These are phyloP conservation scores for Gentiana straminea DNA, from an alignment of 257 asterid species.

Conservation along the genomic window DNA sequence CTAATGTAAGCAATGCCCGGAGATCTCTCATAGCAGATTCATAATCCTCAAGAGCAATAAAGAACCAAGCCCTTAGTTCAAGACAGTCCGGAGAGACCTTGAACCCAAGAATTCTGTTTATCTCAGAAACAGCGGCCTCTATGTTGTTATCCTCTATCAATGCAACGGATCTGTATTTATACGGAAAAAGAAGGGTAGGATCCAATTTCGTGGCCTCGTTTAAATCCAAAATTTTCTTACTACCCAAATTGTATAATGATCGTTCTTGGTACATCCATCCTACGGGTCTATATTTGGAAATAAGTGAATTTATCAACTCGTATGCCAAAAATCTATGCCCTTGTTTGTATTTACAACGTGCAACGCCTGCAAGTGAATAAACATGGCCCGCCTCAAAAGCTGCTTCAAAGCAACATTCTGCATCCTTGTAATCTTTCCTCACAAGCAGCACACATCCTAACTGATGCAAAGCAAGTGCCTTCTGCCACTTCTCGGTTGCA, in stretches of 20 bases:
- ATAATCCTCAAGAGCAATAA: constrained; percentile 33
- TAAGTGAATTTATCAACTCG: constrained; percentile 25
- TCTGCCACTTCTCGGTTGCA: constrained; percentile 36
- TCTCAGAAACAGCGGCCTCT: constrained; percentile 30
- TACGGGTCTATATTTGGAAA: constrained; percentile 20
- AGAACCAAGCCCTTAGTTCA: constrained; percentile 39
- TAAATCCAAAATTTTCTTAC: constrained; percentile 28
- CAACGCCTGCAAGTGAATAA: constrained; percentile 36
- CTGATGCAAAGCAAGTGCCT: constrained; percentile 31
- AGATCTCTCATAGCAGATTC: constrained; percentile 35
- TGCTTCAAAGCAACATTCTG: constrained; percentile 32
- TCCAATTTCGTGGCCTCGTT: constrained; percentile 37
- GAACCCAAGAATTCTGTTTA: constrained; percentile 31
- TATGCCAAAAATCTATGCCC: constrained; percentile 27
- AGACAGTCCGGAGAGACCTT: constrained; percentile 39
- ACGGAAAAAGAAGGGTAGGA: constrained; percentile 38
- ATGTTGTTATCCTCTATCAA: constrained; percentile 29
- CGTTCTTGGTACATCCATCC: constrained; percentile 52
- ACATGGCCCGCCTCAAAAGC: constrained; percentile 32
- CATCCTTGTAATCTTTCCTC: constrained; percentile 30
- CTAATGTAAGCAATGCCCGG: constrained; percentile 36
- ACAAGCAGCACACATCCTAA: constrained; percentile 34
- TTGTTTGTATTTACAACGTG: constrained; percentile 32
- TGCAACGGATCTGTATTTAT: constrained; percentile 34
- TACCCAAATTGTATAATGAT: constrained; percentile 33